A percentile compares a stretch with the other conserved stretches of the same genome.
Conservation (phyloP, 2,329 filamentous ascomycete species). For the Alternaria metachromatica region DNA sequence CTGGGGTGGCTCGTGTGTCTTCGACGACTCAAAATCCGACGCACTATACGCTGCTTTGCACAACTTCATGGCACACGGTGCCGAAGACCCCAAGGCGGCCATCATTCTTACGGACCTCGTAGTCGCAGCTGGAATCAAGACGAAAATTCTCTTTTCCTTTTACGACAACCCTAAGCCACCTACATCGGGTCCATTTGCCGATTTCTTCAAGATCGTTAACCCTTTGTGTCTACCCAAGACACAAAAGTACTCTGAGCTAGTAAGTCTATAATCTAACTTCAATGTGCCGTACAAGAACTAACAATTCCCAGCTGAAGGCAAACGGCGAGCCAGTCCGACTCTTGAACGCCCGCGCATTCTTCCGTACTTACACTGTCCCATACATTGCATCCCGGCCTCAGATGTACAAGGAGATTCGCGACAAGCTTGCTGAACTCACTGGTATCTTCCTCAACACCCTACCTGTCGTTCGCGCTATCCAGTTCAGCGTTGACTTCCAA, state of each 20-base stretch:
- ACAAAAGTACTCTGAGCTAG: conserved; percentile 45
- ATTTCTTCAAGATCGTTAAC: conserved; percentile 40
- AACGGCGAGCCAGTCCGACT: conserved; percentile 21
- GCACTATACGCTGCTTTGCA: conserved; percentile 45
- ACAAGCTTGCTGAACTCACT: conserved; percentile 36
- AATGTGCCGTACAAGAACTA: not conserved
- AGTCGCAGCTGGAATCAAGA: conserved; percentile 7
- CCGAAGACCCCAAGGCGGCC: conserved; percentile 31
- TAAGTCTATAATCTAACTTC: conserved; percentile 11
- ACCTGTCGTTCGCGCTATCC: conserved; percentile 13
- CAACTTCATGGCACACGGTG: conserved; percentile 36
- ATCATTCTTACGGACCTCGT: conserved; percentile 29
- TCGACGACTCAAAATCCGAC: conserved; percentile 32
- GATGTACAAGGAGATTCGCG: conserved; percentile 46
- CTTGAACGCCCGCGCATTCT: conserved; percentile 25
- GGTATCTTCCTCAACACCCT: conserved; percentile 27
- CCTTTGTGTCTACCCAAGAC: conserved; percentile 26
- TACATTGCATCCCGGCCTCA: conserved; percentile 34
- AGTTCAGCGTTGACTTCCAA: conserved; percentile 35
- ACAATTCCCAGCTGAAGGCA: conserved; percentile 14
- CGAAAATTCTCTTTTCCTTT: conserved; percentile 27
- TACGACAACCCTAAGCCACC: conserved; percentile 39
- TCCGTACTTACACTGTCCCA: conserved; percentile 35
- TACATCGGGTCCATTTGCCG: conserved; percentile 37
- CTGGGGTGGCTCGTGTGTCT: conserved; percentile 50